Percentiles rank a stretch among this genome's conserved stretches.
phyloP scores from a whole-genome alignment of 176 grass and related monocot species.

The Saccharum spontaneum region DNA sequence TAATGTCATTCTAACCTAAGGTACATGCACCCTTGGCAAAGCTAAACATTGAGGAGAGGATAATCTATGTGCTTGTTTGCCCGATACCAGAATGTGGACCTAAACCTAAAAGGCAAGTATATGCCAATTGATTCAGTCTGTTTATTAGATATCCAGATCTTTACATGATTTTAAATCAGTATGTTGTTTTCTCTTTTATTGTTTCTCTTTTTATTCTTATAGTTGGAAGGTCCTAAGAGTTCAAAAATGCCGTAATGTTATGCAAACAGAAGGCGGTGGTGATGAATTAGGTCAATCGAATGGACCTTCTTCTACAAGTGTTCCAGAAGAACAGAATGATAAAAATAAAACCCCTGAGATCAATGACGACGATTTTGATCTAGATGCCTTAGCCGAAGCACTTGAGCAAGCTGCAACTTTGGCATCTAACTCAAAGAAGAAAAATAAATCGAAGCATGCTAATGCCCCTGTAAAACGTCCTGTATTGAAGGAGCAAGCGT shows the following conservation, averaged over 20 bases:
- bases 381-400: constrained; percentile 71
- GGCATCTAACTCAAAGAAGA: constrained; percentile 74
- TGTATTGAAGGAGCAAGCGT: constrained; percentile 36
- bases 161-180: background rate
- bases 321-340: constrained; percentile 29
- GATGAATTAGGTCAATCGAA: constrained; percentile 22
- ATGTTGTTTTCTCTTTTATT: background rate
- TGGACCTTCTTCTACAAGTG: constrained; percentile 17
- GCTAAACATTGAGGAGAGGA: constrained; percentile 61
- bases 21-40: constrained; percentile 67
- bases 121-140: background rate
- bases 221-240: constrained; percentile 85
- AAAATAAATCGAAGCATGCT: constrained; percentile 46
- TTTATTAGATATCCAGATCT: background rate
- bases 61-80: constrained; percentile 77
- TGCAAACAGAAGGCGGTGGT: constrained; percentile 14
- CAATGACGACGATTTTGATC: constrained; percentile 60
- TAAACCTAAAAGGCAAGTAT: constrained; percentile 54
- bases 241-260: constrained; percentile 50
- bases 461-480: constrained; percentile 33
- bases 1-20: constrained; percentile 26
- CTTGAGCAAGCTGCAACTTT: constrained; percentile 69
- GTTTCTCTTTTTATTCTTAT: constrained; percentile 12
- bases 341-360: constrained; percentile 12
- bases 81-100: constrained; percentile 44